These are phyloP conservation scores for Calycina marina DNA, from an alignment of 2,329 filamentous ascomycete genomes.

Conservation along the genomic window DNA sequence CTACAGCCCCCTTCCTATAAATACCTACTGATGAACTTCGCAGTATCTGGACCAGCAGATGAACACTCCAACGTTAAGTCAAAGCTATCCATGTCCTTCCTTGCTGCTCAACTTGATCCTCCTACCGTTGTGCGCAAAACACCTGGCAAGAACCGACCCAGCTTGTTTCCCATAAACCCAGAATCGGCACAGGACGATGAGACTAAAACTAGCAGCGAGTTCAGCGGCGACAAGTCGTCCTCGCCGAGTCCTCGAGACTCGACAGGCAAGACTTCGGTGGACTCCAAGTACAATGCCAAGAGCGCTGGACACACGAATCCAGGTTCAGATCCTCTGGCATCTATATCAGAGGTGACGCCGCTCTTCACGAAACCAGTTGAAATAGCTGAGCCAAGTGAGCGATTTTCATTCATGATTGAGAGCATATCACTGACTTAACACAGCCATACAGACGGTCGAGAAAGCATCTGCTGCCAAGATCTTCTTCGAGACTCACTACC, in stretches of 20 bases:
- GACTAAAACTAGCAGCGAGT: too few relatives aligned
- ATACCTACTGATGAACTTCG: background rate
- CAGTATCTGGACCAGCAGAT: too few relatives aligned
- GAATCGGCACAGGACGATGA: too few relatives aligned
- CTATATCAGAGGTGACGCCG: background rate
- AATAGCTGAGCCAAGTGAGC: background rate
- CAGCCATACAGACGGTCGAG: slow-evolving; percentile 49
- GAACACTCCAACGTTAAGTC: too few relatives aligned
- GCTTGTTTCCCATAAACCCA: slow-evolving; percentile 18
- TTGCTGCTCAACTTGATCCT: slow-evolving; percentile 26
- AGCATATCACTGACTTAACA: background rate
- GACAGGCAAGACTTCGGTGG: slow-evolving; percentile 23
- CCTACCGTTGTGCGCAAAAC: slow-evolving; percentile 30
- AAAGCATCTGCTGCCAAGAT: slow-evolving; percentile 68
- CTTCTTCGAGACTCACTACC: slow-evolving; percentile 74
- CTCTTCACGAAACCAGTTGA: background rate
- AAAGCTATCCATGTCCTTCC: slow-evolving; percentile 28
- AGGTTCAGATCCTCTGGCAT: background rate
- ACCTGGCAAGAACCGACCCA: slow-evolving; percentile 25
- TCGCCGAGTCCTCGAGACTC: slow-evolving; percentile 16
- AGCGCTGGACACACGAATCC: too few relatives aligned
- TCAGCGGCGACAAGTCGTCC: slow-evolving; percentile 19
- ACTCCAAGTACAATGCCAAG: slow-evolving; percentile 30
- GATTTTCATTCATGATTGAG: background rate
- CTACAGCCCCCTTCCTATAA: slow-evolving; percentile 1